Evolutionary conservation across 805 yeast genomes (phyloP).

Genomic region (Priceomyces carsonii): DNA sequence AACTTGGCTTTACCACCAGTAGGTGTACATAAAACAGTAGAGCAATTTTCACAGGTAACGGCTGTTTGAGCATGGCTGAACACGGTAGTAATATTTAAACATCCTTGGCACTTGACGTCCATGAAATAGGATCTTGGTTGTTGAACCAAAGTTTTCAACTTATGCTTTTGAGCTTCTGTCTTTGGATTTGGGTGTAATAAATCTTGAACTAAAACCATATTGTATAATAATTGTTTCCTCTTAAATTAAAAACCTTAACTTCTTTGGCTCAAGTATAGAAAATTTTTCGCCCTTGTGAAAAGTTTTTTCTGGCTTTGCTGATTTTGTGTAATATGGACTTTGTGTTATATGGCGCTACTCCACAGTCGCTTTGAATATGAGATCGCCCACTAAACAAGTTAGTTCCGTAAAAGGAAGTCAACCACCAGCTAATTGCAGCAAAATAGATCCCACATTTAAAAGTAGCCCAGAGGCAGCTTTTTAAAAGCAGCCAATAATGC

Average conservation of each 20-base stretch:
- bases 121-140: slow-evolving; percentile 43
- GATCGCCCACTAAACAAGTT: too few relatives aligned
- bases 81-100: slow-evolving; percentile 42
- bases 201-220: slow-evolving; percentile 45
- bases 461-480: neutral
- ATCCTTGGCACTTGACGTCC: slow-evolving; percentile 45
- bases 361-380: too few relatives aligned
- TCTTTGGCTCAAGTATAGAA: slow-evolving; percentile 1
- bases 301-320: slow-evolving; percentile 3
- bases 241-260: neutral
- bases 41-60: slow-evolving; percentile 42
- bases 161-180: slow-evolving; percentile 38
- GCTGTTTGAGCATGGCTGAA: slow-evolving; percentile 46
- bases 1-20: slow-evolving; percentile 46
- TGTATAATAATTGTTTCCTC: neutral
- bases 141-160: slow-evolving; percentile 41
- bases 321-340: slow-evolving; percentile 8
- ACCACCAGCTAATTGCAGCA: slow-evolving; percentile 2
- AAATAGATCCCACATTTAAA: slow-evolving; percentile 2
- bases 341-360: too few relatives aligned
- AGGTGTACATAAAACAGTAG: slow-evolving; percentile 42
- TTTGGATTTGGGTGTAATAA: slow-evolving; percentile 42
- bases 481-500: too few relatives aligned
- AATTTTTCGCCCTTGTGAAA: slow-evolving; percentile 10
- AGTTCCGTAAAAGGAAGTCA: slow-evolving; percentile 1